phyloP scores from a whole-genome alignment of 1,284 basidiomycete species.

The Sanghuangporus baumii region DNA sequence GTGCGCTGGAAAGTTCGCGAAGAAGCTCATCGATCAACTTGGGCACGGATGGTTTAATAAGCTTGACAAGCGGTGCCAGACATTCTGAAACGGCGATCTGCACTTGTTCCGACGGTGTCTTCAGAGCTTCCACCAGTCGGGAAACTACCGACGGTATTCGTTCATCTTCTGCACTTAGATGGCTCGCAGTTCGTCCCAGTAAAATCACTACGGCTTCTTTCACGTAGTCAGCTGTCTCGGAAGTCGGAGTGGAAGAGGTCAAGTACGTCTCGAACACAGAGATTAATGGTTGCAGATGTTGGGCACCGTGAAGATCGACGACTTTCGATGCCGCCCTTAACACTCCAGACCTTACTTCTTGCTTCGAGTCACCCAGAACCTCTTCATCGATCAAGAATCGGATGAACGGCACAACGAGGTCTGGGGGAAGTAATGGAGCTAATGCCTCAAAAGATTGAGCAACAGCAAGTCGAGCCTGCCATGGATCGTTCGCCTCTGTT shows the following conservation, averaged over 20 bases:
- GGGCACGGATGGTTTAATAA: slow-evolving; percentile 62
- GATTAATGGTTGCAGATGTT: slow-evolving; percentile 73
- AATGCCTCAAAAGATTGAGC: slow-evolving; percentile 68
- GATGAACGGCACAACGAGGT: slow-evolving; percentile 78
- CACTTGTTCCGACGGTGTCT: slow-evolving; percentile 94
- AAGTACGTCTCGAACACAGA: slow-evolving; percentile 83
- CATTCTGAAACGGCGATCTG: slow-evolving; percentile 96
- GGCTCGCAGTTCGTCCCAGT: slow-evolving; percentile 89
- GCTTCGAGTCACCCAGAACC: slow-evolving; percentile 82
- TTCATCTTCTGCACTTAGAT: slow-evolving; percentile 72
- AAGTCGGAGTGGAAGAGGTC: slow-evolving; percentile 51
- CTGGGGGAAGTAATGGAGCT: slow-evolving; percentile 61
- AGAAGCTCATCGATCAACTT: slow-evolving; percentile 75
- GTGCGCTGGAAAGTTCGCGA: slow-evolving; percentile 67
- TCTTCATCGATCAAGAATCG: slow-evolving; percentile 81
- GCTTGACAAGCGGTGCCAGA: slow-evolving; percentile 80
- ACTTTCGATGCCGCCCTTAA: slow-evolving; percentile 78
- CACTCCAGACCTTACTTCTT: slow-evolving; percentile 85
- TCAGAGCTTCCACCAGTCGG: slow-evolving; percentile 86
- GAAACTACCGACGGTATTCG: slow-evolving; percentile 85
- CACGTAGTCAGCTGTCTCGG: slow-evolving; percentile 79
- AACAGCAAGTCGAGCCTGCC: slow-evolving; percentile 78
- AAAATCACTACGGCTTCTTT: slow-evolving; percentile 95
- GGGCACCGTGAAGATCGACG: slow-evolving; percentile 81
- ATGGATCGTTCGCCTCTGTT: slow-evolving; percentile 90